Evolutionary conservation across 192 early-diverging fungal species (phyloP), one percentile per base, ranked within the genome.

Genomic region (Coemansia sp.): DNA sequence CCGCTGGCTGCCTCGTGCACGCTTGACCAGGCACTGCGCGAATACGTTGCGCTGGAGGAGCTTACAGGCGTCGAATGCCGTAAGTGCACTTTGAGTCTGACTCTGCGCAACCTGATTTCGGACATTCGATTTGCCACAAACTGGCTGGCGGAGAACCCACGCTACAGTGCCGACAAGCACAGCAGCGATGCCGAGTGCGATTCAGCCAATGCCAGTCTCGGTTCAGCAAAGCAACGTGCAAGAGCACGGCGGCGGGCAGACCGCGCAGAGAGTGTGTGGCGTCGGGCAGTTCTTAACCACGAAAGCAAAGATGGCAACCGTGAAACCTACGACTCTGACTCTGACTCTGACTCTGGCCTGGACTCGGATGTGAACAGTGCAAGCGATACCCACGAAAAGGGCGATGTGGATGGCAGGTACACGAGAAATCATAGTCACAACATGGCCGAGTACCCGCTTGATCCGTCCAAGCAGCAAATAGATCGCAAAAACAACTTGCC

Each of bases 1-100:
- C 92, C 93, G 7, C 69, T 78, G 48, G 58, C 68, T 2, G 68
- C 65, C 26, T 58, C 74, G 7, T 82, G 75, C 35, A 77, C 75
- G 3, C 62, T 82, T 43, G 75, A 74, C 23, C 71, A 68, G 43
- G 68, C 72, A 7, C 66, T 82, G 51, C 67, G 75, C 25, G 49
- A 71, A 23, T 82, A 77, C 58, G 68, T 74, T 13, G 68, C 71
- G 35, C 59, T 82, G 37, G 80, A 82, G 60, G 64, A 77, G 58
- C 64, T 82, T 3, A 60, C 67, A 2, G 80, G 64, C 43, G 75
- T 70, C 12, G 61, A 71, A 45, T 82, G 80, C 62, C 66, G 75
- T 53, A 82, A 82, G 62, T 82, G 80, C 64, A 74, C 65, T 29
- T 67, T 82, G 61, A 68, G 63, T 35, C 69, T 72, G 70, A 81